phyloP scores from a whole-genome alignment of 345 rosid species.

The Camelina neglecta region DNA sequence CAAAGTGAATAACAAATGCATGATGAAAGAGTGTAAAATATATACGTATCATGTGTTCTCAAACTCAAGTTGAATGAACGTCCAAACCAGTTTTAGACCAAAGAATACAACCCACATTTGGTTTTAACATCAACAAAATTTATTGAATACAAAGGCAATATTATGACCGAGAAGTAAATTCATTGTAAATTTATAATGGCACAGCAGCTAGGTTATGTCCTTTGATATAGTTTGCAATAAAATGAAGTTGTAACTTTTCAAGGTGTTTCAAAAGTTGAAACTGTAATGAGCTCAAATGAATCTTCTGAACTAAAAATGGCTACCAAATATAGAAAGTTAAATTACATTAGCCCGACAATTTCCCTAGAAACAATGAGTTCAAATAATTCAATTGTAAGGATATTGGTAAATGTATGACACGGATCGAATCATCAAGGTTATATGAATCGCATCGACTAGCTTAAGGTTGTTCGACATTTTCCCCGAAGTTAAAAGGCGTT shows the following conservation, averaged over 20 bases:
- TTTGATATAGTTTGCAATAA: neutral
- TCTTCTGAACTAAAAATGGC: neutral
- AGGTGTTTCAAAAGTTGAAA: neutral
- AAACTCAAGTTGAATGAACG: neutral
- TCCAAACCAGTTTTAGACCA: neutral
- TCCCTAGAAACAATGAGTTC: neutral
- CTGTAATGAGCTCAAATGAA: neutral
- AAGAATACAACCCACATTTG: neutral
- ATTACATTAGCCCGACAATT: neutral
- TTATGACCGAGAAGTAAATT: neutral
- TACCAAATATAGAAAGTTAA: neutral
- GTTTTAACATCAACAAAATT: neutral
- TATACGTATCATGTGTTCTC: too few species aligned
- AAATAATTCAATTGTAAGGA: too few species aligned
- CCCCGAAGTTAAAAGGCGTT: neutral
- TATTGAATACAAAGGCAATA: neutral
- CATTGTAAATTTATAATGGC: neutral
- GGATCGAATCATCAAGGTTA: too few species aligned
- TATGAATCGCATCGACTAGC: too few species aligned
- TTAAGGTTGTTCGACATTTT: too few species aligned
- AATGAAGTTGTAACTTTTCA: slow-evolving; percentile 7
- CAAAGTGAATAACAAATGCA: too few species aligned
- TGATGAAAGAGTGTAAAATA: too few species aligned
- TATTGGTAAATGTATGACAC: too few species aligned
- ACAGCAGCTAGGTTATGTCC: neutral